phyloP scores from a whole-genome alignment of 225 moss, liverwort and hornwort species.

The Neckera pumila region DNA sequence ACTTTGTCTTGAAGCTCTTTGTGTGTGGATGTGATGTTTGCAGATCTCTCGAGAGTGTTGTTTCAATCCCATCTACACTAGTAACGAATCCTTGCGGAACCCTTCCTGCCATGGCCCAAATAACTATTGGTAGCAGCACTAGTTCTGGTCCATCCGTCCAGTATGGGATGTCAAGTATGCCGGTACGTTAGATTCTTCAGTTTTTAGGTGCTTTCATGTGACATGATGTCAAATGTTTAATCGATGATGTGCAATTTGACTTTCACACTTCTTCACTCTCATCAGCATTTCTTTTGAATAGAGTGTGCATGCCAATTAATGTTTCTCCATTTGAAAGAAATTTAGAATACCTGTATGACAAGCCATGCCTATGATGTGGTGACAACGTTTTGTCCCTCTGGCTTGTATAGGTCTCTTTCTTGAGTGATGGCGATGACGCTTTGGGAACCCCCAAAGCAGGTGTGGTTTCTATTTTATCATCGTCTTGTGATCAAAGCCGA shows the following conservation, averaged over 20 bases:
- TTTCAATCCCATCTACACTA: too few relatives aligned
- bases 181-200: too few relatives aligned
- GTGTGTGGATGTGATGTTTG: too few relatives aligned
- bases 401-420: constrained; percentile 7
- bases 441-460: too few relatives aligned
- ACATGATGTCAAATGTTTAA: too few relatives aligned
- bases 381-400: not conserved
- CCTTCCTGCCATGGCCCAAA: constrained; percentile 89
- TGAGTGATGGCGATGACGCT: too few relatives aligned
- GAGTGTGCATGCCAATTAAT: not conserved
- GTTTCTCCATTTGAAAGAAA: not conserved
- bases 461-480: not conserved
- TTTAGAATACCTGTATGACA: not conserved
- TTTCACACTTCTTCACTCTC: too few relatives aligned
- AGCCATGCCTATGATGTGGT: not conserved
- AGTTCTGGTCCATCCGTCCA: constrained; percentile 69
- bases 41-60: too few relatives aligned
- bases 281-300: not conserved
- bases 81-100: constrained; percentile 80
- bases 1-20: too few relatives aligned
- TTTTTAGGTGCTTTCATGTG: too few relatives aligned
- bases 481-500: too few relatives aligned
- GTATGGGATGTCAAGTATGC: constrained; percentile 87
- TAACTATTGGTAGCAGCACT: constrained; percentile 73
- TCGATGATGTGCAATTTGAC: too few relatives aligned